Conservation (phyloP, 2,329 filamentous ascomycete genomes). For the Claviceps citrina region DNA sequence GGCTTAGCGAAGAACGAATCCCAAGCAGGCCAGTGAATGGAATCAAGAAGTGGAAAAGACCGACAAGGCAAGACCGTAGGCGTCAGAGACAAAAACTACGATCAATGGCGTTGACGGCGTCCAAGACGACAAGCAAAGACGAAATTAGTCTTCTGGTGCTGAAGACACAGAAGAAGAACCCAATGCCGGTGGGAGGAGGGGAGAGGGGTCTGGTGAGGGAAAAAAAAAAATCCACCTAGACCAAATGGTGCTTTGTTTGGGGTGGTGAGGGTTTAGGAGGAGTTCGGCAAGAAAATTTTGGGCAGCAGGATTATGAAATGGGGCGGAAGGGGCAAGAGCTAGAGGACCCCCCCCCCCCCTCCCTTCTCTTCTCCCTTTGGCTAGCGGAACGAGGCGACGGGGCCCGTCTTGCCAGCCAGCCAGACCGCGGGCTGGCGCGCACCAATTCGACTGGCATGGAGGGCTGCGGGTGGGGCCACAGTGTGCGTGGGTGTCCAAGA, state of each 20-base stretch:
- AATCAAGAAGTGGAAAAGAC: constrained; percentile 17
- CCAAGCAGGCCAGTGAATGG: constrained; percentile 12
- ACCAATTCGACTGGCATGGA: too few relatives aligned
- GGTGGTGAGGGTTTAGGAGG: constrained; percentile 23
- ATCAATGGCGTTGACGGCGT: constrained; percentile 15
- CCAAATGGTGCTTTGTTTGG: constrained; percentile 15
- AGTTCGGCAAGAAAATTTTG: constrained; percentile 22
- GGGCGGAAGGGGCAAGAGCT: constrained; percentile 16
- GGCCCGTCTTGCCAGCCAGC: neutral
- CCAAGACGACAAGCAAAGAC: constrained; percentile 12
- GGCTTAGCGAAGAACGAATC: constrained; percentile 10
- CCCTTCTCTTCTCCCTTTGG: neutral
- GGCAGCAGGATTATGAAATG: constrained; percentile 22
- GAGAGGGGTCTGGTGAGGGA: constrained; percentile 16
- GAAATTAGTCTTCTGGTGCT: constrained; percentile 16
- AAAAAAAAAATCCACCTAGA: constrained; percentile 20
- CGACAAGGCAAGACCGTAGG: constrained; percentile 13
- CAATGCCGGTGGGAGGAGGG: constrained; percentile 18
- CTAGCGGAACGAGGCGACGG: neutral
- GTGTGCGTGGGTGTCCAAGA: too few relatives aligned
- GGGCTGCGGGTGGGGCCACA: too few relatives aligned
- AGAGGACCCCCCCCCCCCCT: neutral
- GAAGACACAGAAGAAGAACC: constrained; percentile 18
- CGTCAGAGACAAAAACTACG: constrained; percentile 18
- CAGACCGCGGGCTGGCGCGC: too few relatives aligned